Evolutionary conservation across 2,329 filamentous ascomycete genomes (phyloP), one percentile per base, ranked within the genome.

Genomic region (Onygenales sp.): DNA sequence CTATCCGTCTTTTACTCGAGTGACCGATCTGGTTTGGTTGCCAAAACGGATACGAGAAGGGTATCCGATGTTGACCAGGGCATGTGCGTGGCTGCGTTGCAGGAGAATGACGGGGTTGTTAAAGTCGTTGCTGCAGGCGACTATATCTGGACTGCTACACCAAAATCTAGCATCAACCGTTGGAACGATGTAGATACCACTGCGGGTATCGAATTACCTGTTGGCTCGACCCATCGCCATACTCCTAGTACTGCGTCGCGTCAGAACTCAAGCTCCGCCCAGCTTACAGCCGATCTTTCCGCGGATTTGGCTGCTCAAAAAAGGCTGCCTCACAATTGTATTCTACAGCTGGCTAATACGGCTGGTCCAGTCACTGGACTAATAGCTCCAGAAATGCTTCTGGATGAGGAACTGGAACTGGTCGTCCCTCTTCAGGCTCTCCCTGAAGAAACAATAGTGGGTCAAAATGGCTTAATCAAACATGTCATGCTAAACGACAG

Each of bases 391-490:
- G 53, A 55, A 27, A 42, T 70, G 7, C 69, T 82, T 14, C 62
- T 79, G 17, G 70, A 78, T 33, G 66, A 76, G 44, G 75, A 77
- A 43, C 64, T 72, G 62, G 74, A 71, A 13, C 61, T 75, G 2
- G 75, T 78, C 10, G 74, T 85, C 51, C 86, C 88, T 1, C 78
- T 89, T 50, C 80, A 87, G 61, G 75, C 82, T 51, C 68, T 84
- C 52, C 86, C 86, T 1, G 82, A 85, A 58, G 88, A 92, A 66
- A 89, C 87, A 0, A 93, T 98, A 47, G 90, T 96, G 70, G 93
- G 93, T 1, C 91, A 96, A 64, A 92, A 95, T 71, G 93, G 93
- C 8, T 74, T 98, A 51, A 89, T 97, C 57, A 98, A 97, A 70
- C 88, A 96, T 68, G 85, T 86, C 62, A 79, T 97, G 61, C 77